Conservation (phyloP, 2,329 filamentous ascomycete species). For the Thermoascus crustaceus region DNA sequence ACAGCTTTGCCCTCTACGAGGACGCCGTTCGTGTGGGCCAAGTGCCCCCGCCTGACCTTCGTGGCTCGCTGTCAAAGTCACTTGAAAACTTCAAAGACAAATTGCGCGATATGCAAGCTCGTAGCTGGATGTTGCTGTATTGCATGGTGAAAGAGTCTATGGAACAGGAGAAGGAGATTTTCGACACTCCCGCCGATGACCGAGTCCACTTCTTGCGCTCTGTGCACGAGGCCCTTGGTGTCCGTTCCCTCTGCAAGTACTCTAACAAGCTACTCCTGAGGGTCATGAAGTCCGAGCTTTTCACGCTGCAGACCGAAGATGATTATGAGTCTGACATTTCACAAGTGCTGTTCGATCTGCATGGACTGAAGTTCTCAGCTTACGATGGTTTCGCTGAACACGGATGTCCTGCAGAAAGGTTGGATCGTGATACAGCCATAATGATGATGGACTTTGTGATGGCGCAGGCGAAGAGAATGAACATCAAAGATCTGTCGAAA, state of each 20-base stretch:
- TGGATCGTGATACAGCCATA: conserved; percentile 73
- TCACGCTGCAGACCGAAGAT: conserved; percentile 65
- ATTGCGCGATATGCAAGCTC: conserved; percentile 77
- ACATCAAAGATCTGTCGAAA: conserved; percentile 84
- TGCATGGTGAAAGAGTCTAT: conserved; percentile 68
- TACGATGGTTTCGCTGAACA: conserved; percentile 68
- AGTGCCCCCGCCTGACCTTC: conserved; percentile 51
- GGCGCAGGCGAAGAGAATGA: conserved; percentile 69
- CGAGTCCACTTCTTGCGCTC: conserved; percentile 70
- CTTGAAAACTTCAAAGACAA: conserved; percentile 52
- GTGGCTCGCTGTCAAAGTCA: conserved; percentile 35
- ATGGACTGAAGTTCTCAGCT: conserved; percentile 68
- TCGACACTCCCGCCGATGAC: conserved; percentile 60
- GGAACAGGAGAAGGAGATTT: conserved; percentile 55
- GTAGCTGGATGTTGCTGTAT: conserved; percentile 83
- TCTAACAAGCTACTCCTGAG: conserved; percentile 84
- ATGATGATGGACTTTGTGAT: conserved; percentile 79
- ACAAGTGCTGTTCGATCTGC: conserved; percentile 74
- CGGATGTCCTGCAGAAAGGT: conserved; percentile 63
- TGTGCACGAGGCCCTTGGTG: conserved; percentile 74
- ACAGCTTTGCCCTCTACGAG: conserved; percentile 72
- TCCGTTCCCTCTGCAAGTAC: conserved; percentile 75
- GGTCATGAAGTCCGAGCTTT: conserved; percentile 76
- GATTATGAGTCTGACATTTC: conserved; percentile 81
- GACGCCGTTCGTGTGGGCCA: conserved; percentile 78